These are phyloP conservation scores for Parietaria judaica DNA, from an alignment of 306 rosid species.

Conservation along the genomic window DNA sequence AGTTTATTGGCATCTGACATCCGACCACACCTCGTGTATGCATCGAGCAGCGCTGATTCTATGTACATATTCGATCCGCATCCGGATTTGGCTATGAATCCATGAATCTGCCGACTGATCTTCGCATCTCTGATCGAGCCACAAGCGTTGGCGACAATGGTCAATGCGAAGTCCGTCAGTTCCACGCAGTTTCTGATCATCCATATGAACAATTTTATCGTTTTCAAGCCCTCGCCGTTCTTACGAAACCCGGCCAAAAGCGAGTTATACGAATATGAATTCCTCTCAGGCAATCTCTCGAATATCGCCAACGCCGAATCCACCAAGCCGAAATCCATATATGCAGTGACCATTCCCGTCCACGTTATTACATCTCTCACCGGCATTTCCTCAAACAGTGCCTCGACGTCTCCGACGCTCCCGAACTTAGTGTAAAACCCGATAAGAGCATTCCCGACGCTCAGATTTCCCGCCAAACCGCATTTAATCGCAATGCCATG, in stretches of 20 bases:
- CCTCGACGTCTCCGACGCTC: slow-evolving; percentile 30
- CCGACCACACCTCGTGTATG: slow-evolving; percentile 67
- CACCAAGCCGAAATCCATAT: slow-evolving; percentile 54
- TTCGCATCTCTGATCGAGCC: slow-evolving; percentile 43
- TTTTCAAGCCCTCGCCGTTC: slow-evolving; percentile 50
- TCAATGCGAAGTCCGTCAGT: slow-evolving; percentile 58
- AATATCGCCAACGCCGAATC: slow-evolving; percentile 51
- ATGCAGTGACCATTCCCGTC: slow-evolving; percentile 57
- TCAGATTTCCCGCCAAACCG: slow-evolving; percentile 53
- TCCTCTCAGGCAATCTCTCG: slow-evolving; percentile 57
- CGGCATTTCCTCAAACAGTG: slow-evolving; percentile 51
- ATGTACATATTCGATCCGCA: slow-evolving; percentile 49
- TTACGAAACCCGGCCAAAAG: slow-evolving; percentile 65
- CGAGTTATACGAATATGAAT: slow-evolving; percentile 47
- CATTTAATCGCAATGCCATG: slow-evolving; percentile 58
- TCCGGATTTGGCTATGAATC: slow-evolving; percentile 57
- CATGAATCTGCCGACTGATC: slow-evolving; percentile 63
- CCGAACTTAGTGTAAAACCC: slow-evolving; percentile 51
- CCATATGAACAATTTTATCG: slow-evolving; percentile 39
- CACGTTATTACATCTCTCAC: slow-evolving; percentile 62
- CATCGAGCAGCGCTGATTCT: slow-evolving; percentile 67
- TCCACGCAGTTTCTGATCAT: slow-evolving; percentile 51
- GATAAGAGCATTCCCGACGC: slow-evolving; percentile 66
- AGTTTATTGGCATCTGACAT: slow-evolving; percentile 60
- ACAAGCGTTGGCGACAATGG: slow-evolving; percentile 52